Evolutionary conservation across 805 yeast genomes (phyloP).

Genomic region (Kluyveromyces dobzhanskii): DNA sequence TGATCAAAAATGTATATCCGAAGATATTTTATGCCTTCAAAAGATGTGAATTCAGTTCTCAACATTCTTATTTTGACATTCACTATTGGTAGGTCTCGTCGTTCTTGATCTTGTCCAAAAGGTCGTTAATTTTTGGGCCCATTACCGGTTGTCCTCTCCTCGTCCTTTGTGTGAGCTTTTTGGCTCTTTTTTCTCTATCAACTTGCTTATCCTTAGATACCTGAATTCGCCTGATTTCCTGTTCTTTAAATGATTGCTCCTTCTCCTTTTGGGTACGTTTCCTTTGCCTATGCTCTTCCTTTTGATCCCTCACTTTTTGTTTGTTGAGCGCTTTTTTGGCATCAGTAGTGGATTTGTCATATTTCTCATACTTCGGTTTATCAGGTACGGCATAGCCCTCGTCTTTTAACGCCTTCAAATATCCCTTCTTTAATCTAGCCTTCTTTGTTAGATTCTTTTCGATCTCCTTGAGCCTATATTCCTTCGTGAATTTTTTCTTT

Average conservation of each 20-base stretch:
- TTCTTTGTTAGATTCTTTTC: slow-evolving; percentile 69
- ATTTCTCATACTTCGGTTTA: slow-evolving; percentile 14
- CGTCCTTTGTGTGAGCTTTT: slow-evolving; percentile 46
- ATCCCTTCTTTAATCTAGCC: slow-evolving; percentile 72
- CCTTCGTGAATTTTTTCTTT: slow-evolving; percentile 32
- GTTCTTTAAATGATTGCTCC: slow-evolving; percentile 35
- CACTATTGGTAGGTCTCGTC: slow-evolving; percentile 30
- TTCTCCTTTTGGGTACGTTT: slow-evolving; percentile 25
- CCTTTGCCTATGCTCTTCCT: slow-evolving; percentile 31
- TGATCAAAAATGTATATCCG: too few species aligned
- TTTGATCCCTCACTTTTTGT: slow-evolving; percentile 27
- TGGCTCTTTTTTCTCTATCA: slow-evolving; percentile 36
- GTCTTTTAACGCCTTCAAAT: slow-evolving; percentile 67
- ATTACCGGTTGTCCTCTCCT: slow-evolving; percentile 78
- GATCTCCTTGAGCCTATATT: slow-evolving; percentile 50
- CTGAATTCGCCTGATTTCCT: slow-evolving; percentile 31
- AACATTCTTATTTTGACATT: too few species aligned
- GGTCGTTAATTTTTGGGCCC: slow-evolving; percentile 78
- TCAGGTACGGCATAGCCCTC: slow-evolving; percentile 56
- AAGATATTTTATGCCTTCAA: too few species aligned
- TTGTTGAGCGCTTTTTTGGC: slow-evolving; percentile 19
- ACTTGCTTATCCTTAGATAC: slow-evolving; percentile 32
- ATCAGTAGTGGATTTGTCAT: slow-evolving; percentile 12
- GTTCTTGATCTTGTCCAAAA: slow-evolving; percentile 66
- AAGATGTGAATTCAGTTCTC: too few species aligned